phyloP scores from a whole-genome alignment of 768 basidiomycete genomes.

The Kwoniella newhampshirensis region DNA sequence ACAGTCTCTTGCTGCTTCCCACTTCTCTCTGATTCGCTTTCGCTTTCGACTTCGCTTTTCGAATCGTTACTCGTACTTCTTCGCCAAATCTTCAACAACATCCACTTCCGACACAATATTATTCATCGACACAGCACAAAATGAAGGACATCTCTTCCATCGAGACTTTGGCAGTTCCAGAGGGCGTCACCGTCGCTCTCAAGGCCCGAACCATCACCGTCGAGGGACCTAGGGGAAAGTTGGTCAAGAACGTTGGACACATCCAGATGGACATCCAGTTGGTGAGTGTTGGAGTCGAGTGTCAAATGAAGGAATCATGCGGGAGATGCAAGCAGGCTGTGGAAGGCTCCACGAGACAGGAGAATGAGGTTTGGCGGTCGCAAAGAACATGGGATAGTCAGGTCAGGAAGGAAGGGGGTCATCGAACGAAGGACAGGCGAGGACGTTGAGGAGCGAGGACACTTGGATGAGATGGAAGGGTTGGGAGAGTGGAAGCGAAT shows the following conservation, averaged over 20 bases:
- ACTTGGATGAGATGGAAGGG: too few relatives aligned
- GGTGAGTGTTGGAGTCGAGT: constrained; percentile 39
- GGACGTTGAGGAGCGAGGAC: not conserved
- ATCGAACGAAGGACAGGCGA: not conserved
- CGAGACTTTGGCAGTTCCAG: constrained; percentile 54
- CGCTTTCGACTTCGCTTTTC: too few relatives aligned
- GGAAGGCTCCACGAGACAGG: not conserved
- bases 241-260: constrained; percentile 69
- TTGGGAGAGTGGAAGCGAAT: too few relatives aligned
- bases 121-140: constrained; percentile 28
- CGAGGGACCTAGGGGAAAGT: constrained; percentile 84
- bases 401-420: too few relatives aligned
- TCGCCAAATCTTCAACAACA: too few relatives aligned
- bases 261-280: constrained; percentile 55
- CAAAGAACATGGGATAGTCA: too few relatives aligned
- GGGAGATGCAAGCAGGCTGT: not conserved
- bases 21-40: too few relatives aligned
- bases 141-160: constrained; percentile 54
- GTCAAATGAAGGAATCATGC: not conserved
- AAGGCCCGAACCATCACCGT: constrained; percentile 91
- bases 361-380: not conserved
- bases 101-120: too few relatives aligned
- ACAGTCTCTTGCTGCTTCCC: too few relatives aligned
- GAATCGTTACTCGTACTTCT: too few relatives aligned
- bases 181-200: constrained; percentile 77